Conservation (phyloP, 257 asterid species). For the Jasminum sambac region DNA sequence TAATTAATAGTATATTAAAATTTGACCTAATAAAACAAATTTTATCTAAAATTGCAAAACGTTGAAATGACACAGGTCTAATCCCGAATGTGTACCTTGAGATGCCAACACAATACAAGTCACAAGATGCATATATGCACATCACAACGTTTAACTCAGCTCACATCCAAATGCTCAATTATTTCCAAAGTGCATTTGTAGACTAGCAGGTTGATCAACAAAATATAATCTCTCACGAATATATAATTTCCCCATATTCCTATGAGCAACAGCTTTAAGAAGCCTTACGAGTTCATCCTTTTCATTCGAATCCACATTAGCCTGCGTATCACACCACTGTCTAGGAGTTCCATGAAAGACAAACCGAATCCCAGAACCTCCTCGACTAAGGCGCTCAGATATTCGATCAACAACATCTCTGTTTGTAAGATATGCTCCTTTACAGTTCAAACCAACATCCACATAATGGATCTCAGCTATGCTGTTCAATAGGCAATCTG, state of each 20-base stretch:
- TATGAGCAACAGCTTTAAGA: slow-evolving; percentile 55
- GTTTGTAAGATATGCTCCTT: slow-evolving; percentile 79
- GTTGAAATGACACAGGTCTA: not conserved
- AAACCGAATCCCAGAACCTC: slow-evolving; percentile 56
- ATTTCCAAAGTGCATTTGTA: slow-evolving; percentile 92
- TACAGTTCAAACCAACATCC: slow-evolving; percentile 81
- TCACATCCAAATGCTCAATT: slow-evolving; percentile 70
- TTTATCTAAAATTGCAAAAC: too few species aligned
- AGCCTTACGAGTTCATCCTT: slow-evolving; percentile 66
- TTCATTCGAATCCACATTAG: slow-evolving; percentile 74
- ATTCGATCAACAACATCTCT: slow-evolving; percentile 55
- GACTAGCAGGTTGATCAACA: slow-evolving; percentile 57
- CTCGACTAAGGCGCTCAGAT: slow-evolving; percentile 43
- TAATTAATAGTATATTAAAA: too few species aligned
- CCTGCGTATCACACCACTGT: slow-evolving; percentile 79
- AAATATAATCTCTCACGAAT: slow-evolving; percentile 80
- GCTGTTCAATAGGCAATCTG: slow-evolving; percentile 66
- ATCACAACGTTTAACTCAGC: slow-evolving; percentile 25
- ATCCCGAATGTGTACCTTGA: not conserved
- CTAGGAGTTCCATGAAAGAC: slow-evolving; percentile 94
- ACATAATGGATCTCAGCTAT: slow-evolving; percentile 81
- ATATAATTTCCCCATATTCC: slow-evolving; percentile 54
- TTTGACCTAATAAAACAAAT: too few species aligned
- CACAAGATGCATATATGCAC: not conserved
- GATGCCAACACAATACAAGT: not conserved